Evolutionary conservation across 2,329 filamentous ascomycete genomes (phyloP), one percentile per base, ranked within the genome.

Genomic region (Fusarium nodosum): DNA sequence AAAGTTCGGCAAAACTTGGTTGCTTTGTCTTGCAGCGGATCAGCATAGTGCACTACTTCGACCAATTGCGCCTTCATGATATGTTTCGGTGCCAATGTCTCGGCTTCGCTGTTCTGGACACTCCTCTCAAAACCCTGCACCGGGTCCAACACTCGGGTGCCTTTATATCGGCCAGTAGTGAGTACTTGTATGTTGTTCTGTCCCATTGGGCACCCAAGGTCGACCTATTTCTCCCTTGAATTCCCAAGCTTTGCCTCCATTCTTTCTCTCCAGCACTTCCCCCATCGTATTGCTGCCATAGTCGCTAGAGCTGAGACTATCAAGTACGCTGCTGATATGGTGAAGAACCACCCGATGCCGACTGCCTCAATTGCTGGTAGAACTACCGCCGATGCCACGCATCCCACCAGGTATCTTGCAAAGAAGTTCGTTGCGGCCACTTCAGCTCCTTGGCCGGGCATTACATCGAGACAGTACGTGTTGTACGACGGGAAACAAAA

Each of bases 381-480:
- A 56, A 92, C 92, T 3, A 88, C 87, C 0, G 91, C 92, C 4
- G 89, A 91, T 0, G 88, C 91, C 7, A 87, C 79, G 13, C 91
- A 92, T 1, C 89, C 92, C 70, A 94, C 91, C 8, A 93, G 75
- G 77, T 95, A 96, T 8, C 93, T 84, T 52, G 92, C 83, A 73
- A 93, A 88, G 77, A 94, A 96, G 77, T 95, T 96, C 0, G 91
- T 91, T 0, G 92, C 91, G 44, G 93, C 88, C 5, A 95, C 91
- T 74, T 96, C 92, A 5, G 90, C 87, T 44, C 88, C 88, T 31
- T 86, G 82, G 2, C 84, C 84, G 0, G 77, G 91, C 89, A 94
- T 93, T 15, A 95, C 92, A 77, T 96, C 92, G 41, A 96, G 79
- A 76, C 92, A 94, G 79, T 96, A 94, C 0, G 91, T 92, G 77